Conservation (phyloP, 306 rosid species). For the Abrus precatorius region DNA sequence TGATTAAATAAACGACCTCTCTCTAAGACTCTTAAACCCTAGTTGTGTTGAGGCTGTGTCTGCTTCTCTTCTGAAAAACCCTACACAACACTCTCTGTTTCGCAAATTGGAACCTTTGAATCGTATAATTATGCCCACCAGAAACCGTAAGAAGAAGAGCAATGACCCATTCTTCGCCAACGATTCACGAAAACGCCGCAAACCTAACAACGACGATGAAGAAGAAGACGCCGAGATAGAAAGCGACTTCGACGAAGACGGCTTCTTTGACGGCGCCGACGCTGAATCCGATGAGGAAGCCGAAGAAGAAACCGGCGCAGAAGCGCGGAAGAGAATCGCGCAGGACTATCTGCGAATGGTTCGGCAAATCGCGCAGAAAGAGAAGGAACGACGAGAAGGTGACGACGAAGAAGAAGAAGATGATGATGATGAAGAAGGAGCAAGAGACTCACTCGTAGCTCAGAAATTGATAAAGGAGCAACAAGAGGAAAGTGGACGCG, state of each 20-base stretch:
- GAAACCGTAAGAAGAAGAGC: slow-evolving; percentile 57
- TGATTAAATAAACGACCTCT: not conserved
- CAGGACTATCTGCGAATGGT: slow-evolving; percentile 57
- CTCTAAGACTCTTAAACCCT: slow-evolving; percentile 30
- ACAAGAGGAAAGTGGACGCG: slow-evolving; percentile 86
- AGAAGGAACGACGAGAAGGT: slow-evolving; percentile 61
- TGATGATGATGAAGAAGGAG: slow-evolving; percentile 60
- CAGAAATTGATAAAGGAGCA: slow-evolving; percentile 77
- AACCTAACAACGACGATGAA: slow-evolving; percentile 44
- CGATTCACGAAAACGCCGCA: slow-evolving; percentile 71
- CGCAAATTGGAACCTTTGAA: slow-evolving; percentile 5
- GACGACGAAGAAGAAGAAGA: slow-evolving; percentile 42
- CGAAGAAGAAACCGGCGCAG: slow-evolving; percentile 72
- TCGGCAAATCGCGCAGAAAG: slow-evolving; percentile 55
- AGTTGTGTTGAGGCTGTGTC: not conserved
- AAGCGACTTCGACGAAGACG: slow-evolving; percentile 72
- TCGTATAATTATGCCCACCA: slow-evolving; percentile 50
- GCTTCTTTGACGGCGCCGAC: slow-evolving; percentile 41
- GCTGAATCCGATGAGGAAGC: slow-evolving; percentile 8
- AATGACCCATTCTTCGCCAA: slow-evolving; percentile 68
- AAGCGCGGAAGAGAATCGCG: slow-evolving; percentile 76
- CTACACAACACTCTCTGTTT: not conserved
- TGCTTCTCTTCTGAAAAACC: slow-evolving; percentile 45
- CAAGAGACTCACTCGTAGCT: slow-evolving; percentile 76
- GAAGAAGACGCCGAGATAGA: slow-evolving; percentile 64